These are phyloP conservation scores for Hapsidospora chrysogenum DNA, from an alignment of 495 filamentous ascomycete species.

Conservation along the genomic window DNA sequence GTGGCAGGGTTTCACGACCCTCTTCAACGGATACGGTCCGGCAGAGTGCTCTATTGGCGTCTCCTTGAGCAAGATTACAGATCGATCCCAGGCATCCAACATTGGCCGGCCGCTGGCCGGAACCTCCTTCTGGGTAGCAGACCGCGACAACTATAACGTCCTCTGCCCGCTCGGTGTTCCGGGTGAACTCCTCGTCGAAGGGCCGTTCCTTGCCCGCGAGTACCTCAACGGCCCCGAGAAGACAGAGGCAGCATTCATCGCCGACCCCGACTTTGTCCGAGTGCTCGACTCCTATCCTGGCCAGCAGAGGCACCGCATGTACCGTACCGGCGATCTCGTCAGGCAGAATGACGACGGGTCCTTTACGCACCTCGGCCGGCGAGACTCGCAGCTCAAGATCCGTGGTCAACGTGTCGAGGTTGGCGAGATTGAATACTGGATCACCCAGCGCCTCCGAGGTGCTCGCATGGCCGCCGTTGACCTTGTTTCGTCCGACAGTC, in stretches of 20 bases:
- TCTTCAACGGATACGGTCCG: slow-evolving; percentile 39
- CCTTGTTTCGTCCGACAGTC: no score
- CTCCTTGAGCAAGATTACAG: background rate
- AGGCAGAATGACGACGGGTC: slow-evolving; percentile 25
- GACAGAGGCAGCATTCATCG: slow-evolving; percentile 30
- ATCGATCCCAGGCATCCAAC: background rate
- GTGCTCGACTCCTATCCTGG: background rate
- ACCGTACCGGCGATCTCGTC: slow-evolving; percentile 26
- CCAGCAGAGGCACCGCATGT: slow-evolving; percentile 6
- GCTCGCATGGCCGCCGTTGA: no score
- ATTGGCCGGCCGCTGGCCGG: slow-evolving; percentile 9
- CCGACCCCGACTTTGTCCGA: slow-evolving; percentile 8
- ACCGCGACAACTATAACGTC: slow-evolving; percentile 13
- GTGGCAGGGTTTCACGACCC: slow-evolving; percentile 1
- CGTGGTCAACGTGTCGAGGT: slow-evolving; percentile 50
- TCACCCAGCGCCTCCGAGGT: no score
- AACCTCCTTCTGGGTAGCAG: slow-evolving; percentile 23
- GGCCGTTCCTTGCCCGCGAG: slow-evolving; percentile 29
- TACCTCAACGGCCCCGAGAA: slow-evolving; percentile 36
- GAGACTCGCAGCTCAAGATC: slow-evolving; percentile 38
- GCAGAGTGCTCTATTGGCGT: slow-evolving; percentile 17
- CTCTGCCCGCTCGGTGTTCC: slow-evolving; percentile 23
- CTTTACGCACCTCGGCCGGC: slow-evolving; percentile 23
- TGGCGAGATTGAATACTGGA: slow-evolving; percentile 38
- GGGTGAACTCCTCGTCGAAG: slow-evolving; percentile 30